These are phyloP conservation scores for Penicillium crustosum DNA, from an alignment of 2,329 filamentous ascomycete genomes.

Conservation along the genomic window DNA sequence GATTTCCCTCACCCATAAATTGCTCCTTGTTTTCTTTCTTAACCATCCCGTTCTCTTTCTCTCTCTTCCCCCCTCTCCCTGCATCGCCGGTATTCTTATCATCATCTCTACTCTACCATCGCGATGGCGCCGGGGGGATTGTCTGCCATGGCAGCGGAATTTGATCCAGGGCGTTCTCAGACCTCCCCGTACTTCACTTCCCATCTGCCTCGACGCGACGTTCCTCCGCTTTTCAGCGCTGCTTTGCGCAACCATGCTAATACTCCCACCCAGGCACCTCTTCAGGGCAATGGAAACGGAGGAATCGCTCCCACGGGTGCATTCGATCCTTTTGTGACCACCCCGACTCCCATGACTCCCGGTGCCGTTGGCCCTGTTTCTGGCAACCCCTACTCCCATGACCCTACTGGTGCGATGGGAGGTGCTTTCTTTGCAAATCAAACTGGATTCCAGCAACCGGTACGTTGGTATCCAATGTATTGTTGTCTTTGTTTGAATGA, in stretches of 20 bases:
- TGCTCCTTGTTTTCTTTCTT: neutral
- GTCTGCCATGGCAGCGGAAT: neutral
- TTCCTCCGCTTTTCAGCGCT: neutral
- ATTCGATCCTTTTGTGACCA: conserved; percentile 66
- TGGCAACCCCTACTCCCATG: conserved; percentile 76
- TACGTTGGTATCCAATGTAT: conserved; percentile 36
- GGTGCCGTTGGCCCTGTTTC: conserved; percentile 48
- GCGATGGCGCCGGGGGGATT: neutral
- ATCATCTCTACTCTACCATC: neutral
- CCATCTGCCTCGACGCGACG: neutral
- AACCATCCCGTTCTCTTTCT: neutral
- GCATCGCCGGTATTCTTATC: neutral
- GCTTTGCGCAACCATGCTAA: conserved; percentile 16
- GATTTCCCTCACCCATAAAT: neutral
- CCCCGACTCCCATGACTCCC: conserved; percentile 54
- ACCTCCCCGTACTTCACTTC: neutral
- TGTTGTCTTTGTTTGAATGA: neutral
- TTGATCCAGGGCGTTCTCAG: neutral
- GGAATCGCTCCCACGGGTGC: conserved; percentile 51
- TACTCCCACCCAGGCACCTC: conserved; percentile 27
- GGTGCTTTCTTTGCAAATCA: conserved; percentile 66
- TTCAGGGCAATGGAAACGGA: conserved; percentile 51
- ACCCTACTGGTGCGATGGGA: conserved; percentile 57
- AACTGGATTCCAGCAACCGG: conserved; percentile 63
- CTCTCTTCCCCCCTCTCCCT: neutral